These are phyloP conservation scores for Blastocystis sp. DNA, from an alignment of 352 stramenopile species.

Conservation along the genomic window DNA sequence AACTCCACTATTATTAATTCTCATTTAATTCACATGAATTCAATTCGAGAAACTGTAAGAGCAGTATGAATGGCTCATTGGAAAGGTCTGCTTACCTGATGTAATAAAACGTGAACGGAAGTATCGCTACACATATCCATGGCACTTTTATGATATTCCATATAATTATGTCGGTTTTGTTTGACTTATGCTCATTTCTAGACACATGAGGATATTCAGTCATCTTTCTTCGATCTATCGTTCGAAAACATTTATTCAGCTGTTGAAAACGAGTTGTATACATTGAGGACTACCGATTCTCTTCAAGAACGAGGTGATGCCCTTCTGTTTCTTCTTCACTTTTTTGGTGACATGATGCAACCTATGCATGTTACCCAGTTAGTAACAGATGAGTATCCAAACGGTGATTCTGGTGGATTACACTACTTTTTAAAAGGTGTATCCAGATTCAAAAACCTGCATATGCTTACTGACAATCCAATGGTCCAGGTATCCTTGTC, in stretches of 20 bases:
- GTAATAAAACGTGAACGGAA: slow-evolving; percentile 23
- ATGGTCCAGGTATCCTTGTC: not conserved
- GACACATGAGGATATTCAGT: not conserved
- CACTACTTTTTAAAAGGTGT: not conserved
- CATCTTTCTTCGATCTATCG: not conserved
- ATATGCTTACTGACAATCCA: slow-evolving; percentile 6
- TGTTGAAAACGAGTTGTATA: not conserved
- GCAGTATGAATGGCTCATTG: not conserved
- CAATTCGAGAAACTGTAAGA: not conserved
- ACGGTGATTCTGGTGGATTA: slow-evolving; percentile 21
- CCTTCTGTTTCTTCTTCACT: slow-evolving; percentile 33
- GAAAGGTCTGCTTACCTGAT: slow-evolving; percentile 48
- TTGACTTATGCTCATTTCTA: not conserved
- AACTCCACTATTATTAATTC: not conserved
- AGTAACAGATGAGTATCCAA: not conserved
- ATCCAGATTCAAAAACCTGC: not conserved
- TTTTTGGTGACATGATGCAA: slow-evolving; percentile 49
- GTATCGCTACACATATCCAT: slow-evolving; percentile 31
- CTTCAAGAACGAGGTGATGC: not conserved
- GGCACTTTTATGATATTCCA: slow-evolving; percentile 60
- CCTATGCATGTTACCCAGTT: slow-evolving; percentile 32
- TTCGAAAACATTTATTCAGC: not conserved
- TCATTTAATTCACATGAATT: not conserved
- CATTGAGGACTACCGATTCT: not conserved
- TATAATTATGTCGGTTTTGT: slow-evolving; percentile 21